Evolutionary conservation across 1,139 yeast species (phyloP).

Genomic region (Maudiozyma humilis): DNA sequence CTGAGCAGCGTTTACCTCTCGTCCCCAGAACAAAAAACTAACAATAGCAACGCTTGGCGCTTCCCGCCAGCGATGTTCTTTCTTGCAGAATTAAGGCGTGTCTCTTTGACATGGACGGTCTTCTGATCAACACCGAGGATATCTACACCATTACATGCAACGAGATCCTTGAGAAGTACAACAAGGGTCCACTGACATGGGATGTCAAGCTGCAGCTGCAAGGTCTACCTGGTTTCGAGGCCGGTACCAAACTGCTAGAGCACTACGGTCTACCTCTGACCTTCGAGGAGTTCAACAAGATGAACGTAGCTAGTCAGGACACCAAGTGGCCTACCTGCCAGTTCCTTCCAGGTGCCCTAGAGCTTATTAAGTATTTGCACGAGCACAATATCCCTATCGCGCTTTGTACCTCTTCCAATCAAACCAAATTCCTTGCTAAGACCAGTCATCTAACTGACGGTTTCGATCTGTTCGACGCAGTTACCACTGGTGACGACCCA

Average conservation of each 20-base stretch:
- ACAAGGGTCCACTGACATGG: slow-evolving; percentile 81
- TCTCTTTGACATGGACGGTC: slow-evolving; percentile 95
- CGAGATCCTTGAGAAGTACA: slow-evolving; percentile 54
- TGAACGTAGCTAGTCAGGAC: slow-evolving; percentile 49
- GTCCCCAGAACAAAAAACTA: too few species aligned
- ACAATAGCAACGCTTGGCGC: background rate
- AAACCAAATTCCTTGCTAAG: slow-evolving; percentile 52
- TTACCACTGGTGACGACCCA: slow-evolving; percentile 82
- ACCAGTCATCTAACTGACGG: slow-evolving; percentile 58
- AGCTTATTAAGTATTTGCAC: slow-evolving; percentile 48
- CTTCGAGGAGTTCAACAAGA: slow-evolving; percentile 49
- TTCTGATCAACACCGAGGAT: slow-evolving; percentile 83
- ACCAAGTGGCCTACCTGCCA: slow-evolving; percentile 52
- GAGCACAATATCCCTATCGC: slow-evolving; percentile 63
- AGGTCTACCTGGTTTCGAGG: slow-evolving; percentile 80
- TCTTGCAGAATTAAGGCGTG: slow-evolving; percentile 54
- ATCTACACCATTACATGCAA: slow-evolving; percentile 73
- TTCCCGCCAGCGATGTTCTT: background rate
- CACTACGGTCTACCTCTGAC: slow-evolving; percentile 61
- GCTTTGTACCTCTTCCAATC: slow-evolving; percentile 80
- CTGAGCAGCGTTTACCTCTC: too few species aligned
- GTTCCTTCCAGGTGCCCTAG: slow-evolving; percentile 80
- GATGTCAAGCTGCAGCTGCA: slow-evolving; percentile 77
- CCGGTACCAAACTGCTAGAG: slow-evolving; percentile 56
- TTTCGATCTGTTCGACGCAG: slow-evolving; percentile 55